Evolutionary conservation across 2,329 filamentous ascomycete genomes (phyloP).

Genomic region (Aspergillus amoenus): DNA sequence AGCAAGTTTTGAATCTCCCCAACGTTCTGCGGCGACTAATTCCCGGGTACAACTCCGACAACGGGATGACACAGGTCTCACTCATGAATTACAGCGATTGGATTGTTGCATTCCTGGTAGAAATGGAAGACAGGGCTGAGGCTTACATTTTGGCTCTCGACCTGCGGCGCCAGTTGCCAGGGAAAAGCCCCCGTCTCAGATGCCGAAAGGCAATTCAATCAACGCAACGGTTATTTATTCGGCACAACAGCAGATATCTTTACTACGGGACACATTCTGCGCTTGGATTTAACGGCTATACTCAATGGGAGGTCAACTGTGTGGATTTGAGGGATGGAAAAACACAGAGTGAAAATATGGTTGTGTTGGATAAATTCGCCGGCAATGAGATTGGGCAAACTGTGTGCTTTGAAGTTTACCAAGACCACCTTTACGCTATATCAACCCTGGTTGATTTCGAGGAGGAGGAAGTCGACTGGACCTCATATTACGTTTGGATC

Average conservation of each 20-base stretch:
- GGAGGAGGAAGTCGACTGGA: slow-evolving; percentile 64
- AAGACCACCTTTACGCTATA: slow-evolving; percentile 66
- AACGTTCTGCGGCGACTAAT: slow-evolving; percentile 38
- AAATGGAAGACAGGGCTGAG: slow-evolving; percentile 41
- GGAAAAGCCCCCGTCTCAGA: slow-evolving; percentile 39
- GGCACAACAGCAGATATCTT: slow-evolving; percentile 61
- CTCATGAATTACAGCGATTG: slow-evolving; percentile 59
- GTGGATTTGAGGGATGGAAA: slow-evolving; percentile 46
- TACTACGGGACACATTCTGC: slow-evolving; percentile 66
- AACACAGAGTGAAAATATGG: slow-evolving; percentile 44
- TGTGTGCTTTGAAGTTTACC: slow-evolving; percentile 70
- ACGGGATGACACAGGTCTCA: slow-evolving; percentile 48
- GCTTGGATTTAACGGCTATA: slow-evolving; percentile 53
- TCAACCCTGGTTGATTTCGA: slow-evolving; percentile 65
- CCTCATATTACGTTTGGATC: slow-evolving; percentile 67
- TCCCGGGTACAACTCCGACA: slow-evolving; percentile 33
- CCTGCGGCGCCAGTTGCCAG: slow-evolving; percentile 26
- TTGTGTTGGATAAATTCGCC: slow-evolving; percentile 59
- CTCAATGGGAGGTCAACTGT: slow-evolving; percentile 63
- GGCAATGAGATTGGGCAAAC: slow-evolving; percentile 66
- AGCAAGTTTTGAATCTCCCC: slow-evolving; percentile 58
- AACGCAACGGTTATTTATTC: slow-evolving; percentile 62
- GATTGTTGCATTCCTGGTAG: slow-evolving; percentile 59
- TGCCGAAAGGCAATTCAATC: slow-evolving; percentile 45
- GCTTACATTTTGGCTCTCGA: slow-evolving; percentile 58